Base-by-base conservation (phyloP, 441 rosid genomes). In the Croton laevigatus region DNA sequence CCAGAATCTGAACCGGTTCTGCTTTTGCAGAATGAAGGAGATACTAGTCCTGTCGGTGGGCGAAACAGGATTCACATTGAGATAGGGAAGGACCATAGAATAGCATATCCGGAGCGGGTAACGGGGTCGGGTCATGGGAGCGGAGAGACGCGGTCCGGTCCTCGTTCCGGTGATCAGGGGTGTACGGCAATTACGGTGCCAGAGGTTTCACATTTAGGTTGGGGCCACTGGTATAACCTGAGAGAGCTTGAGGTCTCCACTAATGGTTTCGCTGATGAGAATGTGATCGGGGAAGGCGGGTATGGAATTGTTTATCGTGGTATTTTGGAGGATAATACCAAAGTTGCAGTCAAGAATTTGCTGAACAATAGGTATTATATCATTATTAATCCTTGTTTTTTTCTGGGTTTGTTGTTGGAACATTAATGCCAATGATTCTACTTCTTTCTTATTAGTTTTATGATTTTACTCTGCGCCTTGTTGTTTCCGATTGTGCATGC, bases 81-180 rank as follows among this genome's bases (percentile, higher is more conserved):
- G 75, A 88, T 93, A 36, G 94, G 97, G 20, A 93, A 93, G 68
- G 97, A 90, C 65, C 91, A 88, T 55, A 80, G 96, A 67, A 87
- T 91, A 71, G 78, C 87, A 52, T 93, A 87, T 16, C 91, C 94
- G 68, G 96, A 93, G n/a, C 72, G 86, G 48, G 81, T 81, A 0
- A 69, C 80, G 16, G 85, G 85, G 80, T 84, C 83, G 65, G 79
- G 70, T 32, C 82, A 83, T 59, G 92, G 85, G 36, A 82, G 87
- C 40, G 89, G 86, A 6, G 86, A 75, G 75, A 57, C 71, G 66
- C 63, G 77, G 65, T 72, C 76, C 5, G 71, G 76, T 16, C 61
- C 76, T 13, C 74, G 76, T n/a, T 72, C 80, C 5, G 74, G 76
- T 60, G 80, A 77, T 46, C 71, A 69, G 77, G 65, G 10, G 14